Evolutionary conservation across 768 basidiomycete species (phyloP).

Genomic region (Leccinum uliginosum): DNA sequence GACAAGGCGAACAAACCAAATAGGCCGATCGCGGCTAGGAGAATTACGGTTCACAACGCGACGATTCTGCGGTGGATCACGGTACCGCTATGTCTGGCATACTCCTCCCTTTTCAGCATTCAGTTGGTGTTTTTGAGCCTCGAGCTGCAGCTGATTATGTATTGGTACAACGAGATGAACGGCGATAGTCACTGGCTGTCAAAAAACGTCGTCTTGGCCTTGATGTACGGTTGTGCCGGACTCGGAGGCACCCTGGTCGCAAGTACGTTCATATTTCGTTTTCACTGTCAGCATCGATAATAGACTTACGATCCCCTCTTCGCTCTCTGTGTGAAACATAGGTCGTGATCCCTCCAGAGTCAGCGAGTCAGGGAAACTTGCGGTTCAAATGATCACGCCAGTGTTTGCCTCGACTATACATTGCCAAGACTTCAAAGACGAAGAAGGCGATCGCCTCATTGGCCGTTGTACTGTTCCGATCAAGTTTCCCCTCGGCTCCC

Average conservation of each 20-base stretch:
- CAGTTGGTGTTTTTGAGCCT: constrained; percentile 32
- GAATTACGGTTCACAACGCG: constrained; percentile 34
- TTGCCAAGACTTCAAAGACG: constrained; percentile 47
- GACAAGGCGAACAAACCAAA: constrained; percentile 42
- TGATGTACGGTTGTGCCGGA: constrained; percentile 35
- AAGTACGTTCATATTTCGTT: constrained; percentile 20
- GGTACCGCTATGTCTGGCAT: constrained; percentile 32
- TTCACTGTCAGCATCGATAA: neutral
- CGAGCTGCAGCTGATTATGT: constrained; percentile 29
- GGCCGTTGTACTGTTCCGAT: constrained; percentile 44
- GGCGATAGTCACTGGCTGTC: constrained; percentile 36
- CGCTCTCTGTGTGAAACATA: neutral
- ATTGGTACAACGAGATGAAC: constrained; percentile 37
- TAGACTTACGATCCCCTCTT: neutral
- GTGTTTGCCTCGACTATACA: constrained; percentile 45
- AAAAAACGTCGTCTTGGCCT: constrained; percentile 37
- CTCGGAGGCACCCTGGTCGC: constrained; percentile 36
- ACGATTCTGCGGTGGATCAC: constrained; percentile 34
- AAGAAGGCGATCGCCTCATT: constrained; percentile 36
- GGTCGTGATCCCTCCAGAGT: constrained; percentile 20
- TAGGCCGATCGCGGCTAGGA: constrained; percentile 41
- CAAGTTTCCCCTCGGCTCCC: constrained; percentile 35
- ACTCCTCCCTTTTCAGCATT: constrained; percentile 31
- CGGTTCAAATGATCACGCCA: constrained; percentile 33
- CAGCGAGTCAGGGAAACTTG: constrained; percentile 27